Percentiles rank a stretch among this genome's conserved stretches.
Evolutionary conservation across 768 basidiomycete species (phyloP).

Genomic region (Naematelia encephala): DNA sequence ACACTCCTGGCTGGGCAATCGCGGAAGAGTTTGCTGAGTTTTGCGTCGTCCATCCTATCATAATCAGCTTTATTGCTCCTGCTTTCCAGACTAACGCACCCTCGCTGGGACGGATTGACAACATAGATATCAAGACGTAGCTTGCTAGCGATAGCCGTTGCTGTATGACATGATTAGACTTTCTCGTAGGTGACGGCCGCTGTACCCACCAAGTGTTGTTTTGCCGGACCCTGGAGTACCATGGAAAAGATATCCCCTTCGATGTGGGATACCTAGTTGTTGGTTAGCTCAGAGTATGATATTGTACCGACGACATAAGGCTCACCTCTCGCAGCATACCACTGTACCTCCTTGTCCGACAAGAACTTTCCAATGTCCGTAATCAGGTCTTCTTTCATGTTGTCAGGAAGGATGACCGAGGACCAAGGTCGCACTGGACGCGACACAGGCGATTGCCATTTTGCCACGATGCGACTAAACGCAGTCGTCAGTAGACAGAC

Average conservation of each 20-base stretch:
- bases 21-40: slow-evolving; percentile 79
- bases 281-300: not conserved
- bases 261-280: slow-evolving; percentile 43
- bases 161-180: slow-evolving; percentile 1
- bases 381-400: slow-evolving; percentile 35
- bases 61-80: slow-evolving; percentile 9
- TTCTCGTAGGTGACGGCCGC: slow-evolving; percentile 10
- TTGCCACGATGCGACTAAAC: slow-evolving; percentile 2
- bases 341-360: slow-evolving; percentile 24
- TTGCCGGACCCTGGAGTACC: slow-evolving; percentile 38
- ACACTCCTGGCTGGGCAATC: slow-evolving; percentile 83
- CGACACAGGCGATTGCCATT: slow-evolving; percentile 25
- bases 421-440: slow-evolving; percentile 35
- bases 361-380: slow-evolving; percentile 40
- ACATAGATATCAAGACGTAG: slow-evolving; percentile 89
- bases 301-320: not conserved
- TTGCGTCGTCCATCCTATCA: slow-evolving; percentile 61
- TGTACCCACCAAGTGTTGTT: slow-evolving; percentile 33
- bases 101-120: slow-evolving; percentile 53
- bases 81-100: no score
- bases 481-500: not conserved
- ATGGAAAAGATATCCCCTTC: slow-evolving; percentile 40
- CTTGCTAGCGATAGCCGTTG: slow-evolving; percentile 78
- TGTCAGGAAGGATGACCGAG: slow-evolving; percentile 37
- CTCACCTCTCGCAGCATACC: slow-evolving; percentile 47